Evolutionary conservation across 192 early-diverging fungal species (phyloP), one percentile per base, ranked within the genome.

Genomic region (Backusella liffmaniae): DNA sequence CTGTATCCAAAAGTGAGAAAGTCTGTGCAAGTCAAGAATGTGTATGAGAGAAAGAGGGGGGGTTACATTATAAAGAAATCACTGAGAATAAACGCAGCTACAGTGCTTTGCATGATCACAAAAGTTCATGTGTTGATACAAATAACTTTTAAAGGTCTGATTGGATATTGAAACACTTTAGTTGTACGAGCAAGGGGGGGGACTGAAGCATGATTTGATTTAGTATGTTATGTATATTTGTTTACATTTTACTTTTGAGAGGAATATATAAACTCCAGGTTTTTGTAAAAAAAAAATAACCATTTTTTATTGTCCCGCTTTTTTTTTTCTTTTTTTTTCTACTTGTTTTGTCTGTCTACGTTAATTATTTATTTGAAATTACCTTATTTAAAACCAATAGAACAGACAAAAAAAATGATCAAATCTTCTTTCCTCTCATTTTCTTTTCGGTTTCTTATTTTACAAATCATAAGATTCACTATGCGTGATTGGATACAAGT

Each of bases 401-500:
- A 59, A 59, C 9, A 59, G 23, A 59, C 7, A 3, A 62, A 62
- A 59, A 62, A 62, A 59, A 59, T 62, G 56, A 62, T 62, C 26
- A 62, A 62, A 62, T 62, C 56, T 35, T 35, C 66, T 29, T 71
- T 71, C 23, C 39, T 71, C 5, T 71, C 70, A 18, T 71, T 71
- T 71, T 71, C 70, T 42, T 71, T 71, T 49, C 70, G 70, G 1
- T 71, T 71, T 44, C 29, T 71, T 49, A 36, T 71, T 71, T 49
- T 71, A 71, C 70, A 71, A 49, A 46, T 62, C 29, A 62, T 62
- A 62, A 62, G 56, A 29, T 62, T 62, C 34, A 59, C 53, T 73
- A 74, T 74, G 73, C 73, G 73, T 23, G 73, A 74, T 46, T 74
- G 73, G 73, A 18, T 74, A 44, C 23, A 37, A 30, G 23, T 74